phyloP scores from a whole-genome alignment of 306 rosid species.

The Elaeagnus macrophylla region DNA sequence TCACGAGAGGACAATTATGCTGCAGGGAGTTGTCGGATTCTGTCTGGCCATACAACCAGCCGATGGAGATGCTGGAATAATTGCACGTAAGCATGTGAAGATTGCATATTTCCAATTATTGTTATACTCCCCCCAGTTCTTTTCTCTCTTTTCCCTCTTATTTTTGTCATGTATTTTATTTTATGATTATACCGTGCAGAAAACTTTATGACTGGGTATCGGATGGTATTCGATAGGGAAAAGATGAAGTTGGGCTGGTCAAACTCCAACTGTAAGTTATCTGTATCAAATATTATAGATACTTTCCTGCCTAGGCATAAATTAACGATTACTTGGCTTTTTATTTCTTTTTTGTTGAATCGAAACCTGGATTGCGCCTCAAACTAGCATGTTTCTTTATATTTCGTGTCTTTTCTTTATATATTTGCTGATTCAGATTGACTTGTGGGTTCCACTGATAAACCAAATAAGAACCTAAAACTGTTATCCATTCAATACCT shows the following conservation, averaged over 20 bases:
- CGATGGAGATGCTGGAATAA: slow-evolving; percentile 62
- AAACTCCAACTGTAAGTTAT: slow-evolving; percentile 66
- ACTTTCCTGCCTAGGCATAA: not conserved
- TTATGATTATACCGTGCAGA: slow-evolving; percentile 39
- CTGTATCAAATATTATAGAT: slow-evolving; percentile 6
- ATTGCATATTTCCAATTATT: slow-evolving; percentile 2
- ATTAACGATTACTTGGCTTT: not conserved
- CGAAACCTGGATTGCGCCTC: too few species aligned
- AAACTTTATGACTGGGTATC: slow-evolving; percentile 80
- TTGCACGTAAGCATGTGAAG: slow-evolving; percentile 71
- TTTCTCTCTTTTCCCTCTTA: not conserved
- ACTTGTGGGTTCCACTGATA: not conserved
- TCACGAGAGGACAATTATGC: slow-evolving; percentile 8
- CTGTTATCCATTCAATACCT: not conserved
- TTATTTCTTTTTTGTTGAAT: not conserved
- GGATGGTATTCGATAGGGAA: slow-evolving; percentile 80
- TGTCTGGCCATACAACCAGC: slow-evolving; percentile 76
- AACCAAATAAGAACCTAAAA: not conserved
- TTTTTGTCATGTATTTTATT: not conserved
- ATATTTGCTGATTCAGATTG: not conserved
- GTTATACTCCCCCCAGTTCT: slow-evolving; percentile 5
- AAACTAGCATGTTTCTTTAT: not conserved
- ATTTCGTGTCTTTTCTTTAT: not conserved
- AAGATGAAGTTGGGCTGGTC: slow-evolving; percentile 80
- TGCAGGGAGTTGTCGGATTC: slow-evolving; percentile 68